Evolutionary conservation across 768 basidiomycete species (phyloP).

Genomic region (Leccinum truebloodii): DNA sequence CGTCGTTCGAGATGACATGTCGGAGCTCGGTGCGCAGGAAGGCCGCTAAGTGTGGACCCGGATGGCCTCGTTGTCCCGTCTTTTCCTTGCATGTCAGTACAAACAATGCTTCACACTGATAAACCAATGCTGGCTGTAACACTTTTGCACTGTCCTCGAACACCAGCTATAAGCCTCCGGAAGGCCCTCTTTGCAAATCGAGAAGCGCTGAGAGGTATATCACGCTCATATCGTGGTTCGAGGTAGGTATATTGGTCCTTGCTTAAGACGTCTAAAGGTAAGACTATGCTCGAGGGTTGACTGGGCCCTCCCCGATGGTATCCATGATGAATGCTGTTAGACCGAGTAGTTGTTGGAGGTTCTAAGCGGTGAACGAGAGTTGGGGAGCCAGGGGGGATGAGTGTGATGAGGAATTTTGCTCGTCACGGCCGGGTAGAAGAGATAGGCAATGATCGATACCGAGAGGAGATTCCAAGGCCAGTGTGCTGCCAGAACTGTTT

Average conservation of each 20-base stretch:
- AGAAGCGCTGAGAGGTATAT: constrained; percentile 74
- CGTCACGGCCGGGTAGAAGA: constrained; percentile 32
- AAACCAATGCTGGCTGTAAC: too few relatives aligned
- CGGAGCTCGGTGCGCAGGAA: too few relatives aligned
- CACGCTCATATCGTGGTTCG: constrained; percentile 93
- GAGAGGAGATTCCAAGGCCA: constrained; percentile 67
- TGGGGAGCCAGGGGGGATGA: constrained; percentile 28
- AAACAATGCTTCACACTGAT: too few relatives aligned
- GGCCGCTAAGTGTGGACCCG: too few relatives aligned
- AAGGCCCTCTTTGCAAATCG: constrained; percentile 67
- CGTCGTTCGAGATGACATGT: too few relatives aligned
- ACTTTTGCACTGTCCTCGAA: too few relatives aligned
- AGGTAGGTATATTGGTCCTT: constrained; percentile 73
- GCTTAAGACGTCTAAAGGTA: constrained; percentile 47
- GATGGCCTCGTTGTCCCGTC: too few relatives aligned
- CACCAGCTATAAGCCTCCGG: too few relatives aligned
- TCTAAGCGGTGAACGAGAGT: not conserved
- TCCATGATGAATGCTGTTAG: constrained; percentile 23
- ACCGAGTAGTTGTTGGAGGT: constrained; percentile 16
- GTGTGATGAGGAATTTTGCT: constrained; percentile 21
- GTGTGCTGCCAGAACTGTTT: constrained; percentile 98
- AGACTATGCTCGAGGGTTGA: constrained; percentile 11
- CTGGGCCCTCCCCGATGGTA: not conserved
- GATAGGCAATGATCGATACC: constrained; percentile 79
- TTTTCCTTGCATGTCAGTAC: too few relatives aligned